These are phyloP conservation scores for Candida pseudocylindracea DNA, from an alignment of 1,139 yeast genomes.

Conservation along the genomic window DNA sequence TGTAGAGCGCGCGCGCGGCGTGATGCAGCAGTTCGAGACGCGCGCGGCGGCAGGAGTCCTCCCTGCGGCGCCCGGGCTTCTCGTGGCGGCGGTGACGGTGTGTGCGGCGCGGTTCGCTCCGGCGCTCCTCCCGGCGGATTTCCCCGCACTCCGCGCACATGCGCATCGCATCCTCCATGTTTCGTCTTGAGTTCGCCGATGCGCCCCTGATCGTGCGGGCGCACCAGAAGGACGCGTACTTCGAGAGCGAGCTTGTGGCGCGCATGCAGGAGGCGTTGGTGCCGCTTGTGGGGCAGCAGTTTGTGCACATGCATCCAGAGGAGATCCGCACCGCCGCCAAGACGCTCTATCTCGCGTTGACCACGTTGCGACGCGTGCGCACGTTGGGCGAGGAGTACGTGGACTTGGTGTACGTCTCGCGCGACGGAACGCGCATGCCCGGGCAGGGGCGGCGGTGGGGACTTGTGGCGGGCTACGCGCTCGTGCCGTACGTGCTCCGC, in stretches of 20 bases:
- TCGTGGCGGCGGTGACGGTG: no score
- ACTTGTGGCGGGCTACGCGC: conserved; percentile 29
- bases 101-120: no score
- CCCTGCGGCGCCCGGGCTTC: no score
- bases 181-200: conserved; percentile 11
- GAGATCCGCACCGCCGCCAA: conserved; percentile 39
- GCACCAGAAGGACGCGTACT: conserved; percentile 68
- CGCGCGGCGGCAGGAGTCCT: no score
- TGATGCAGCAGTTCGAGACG: no score
- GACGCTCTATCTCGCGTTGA: conserved; percentile 38
- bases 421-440: conserved; percentile 28
- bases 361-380: conserved; percentile 55
- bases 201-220: conserved; percentile 45
- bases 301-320: conserved; percentile 38
- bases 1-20: no score
- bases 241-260: conserved; percentile 29
- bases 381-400: conserved; percentile 92
- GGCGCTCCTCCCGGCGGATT: no score
- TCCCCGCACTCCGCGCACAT: no score
- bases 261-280: conserved; percentile 37
- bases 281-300: conserved; percentile 40
- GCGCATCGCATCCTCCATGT: no score
- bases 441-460: conserved; percentile 20
- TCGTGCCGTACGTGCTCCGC: conserved; percentile 29
- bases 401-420: conserved; percentile 49